phyloP scores from a whole-genome alignment of 2,329 filamentous ascomycete genomes.

The Lecanicillium sp. region DNA sequence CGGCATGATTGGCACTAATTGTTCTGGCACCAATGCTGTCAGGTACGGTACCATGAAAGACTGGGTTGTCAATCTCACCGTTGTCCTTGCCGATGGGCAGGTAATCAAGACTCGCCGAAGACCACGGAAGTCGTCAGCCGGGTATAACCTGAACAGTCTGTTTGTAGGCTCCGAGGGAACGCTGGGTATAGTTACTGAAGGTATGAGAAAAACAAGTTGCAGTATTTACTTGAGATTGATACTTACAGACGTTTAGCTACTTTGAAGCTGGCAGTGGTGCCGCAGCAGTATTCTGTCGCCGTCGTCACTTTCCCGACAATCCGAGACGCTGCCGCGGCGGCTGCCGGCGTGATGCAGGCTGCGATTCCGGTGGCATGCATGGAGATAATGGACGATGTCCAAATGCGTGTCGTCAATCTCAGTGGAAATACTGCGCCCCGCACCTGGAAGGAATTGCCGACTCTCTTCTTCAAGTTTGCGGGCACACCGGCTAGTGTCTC shows the following conservation, averaged over 20 bases:
- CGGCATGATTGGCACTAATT: slow-evolving; percentile 76
- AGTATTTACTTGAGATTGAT: neutral
- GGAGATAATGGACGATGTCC: slow-evolving; percentile 84
- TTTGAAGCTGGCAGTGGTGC: slow-evolving; percentile 68
- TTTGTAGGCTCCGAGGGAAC: slow-evolving; percentile 81
- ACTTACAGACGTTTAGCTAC: slow-evolving; percentile 41
- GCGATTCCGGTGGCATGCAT: slow-evolving; percentile 68
- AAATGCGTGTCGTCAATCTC: slow-evolving; percentile 76
- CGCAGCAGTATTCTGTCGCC: slow-evolving; percentile 67
- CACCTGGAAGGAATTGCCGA: slow-evolving; percentile 67
- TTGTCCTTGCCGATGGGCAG: slow-evolving; percentile 70
- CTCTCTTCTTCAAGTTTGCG: slow-evolving; percentile 79
- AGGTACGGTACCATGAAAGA: slow-evolving; percentile 83
- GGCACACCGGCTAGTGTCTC: slow-evolving; percentile 70
- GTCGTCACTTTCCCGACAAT: slow-evolving; percentile 74
- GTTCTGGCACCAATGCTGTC: slow-evolving; percentile 71
- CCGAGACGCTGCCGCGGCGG: slow-evolving; percentile 65
- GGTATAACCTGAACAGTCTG: slow-evolving; percentile 73
- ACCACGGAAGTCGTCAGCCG: slow-evolving; percentile 74
- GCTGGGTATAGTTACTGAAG: slow-evolving; percentile 70
- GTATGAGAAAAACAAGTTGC: slow-evolving; percentile 19
- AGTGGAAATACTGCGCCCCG: slow-evolving; percentile 59
- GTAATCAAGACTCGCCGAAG: slow-evolving; percentile 70
- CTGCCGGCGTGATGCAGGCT: slow-evolving; percentile 66
- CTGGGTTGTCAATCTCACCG: slow-evolving; percentile 76